Conservation (phyloP, 345 rosid genomes). For the Fremontodendron californicum region DNA sequence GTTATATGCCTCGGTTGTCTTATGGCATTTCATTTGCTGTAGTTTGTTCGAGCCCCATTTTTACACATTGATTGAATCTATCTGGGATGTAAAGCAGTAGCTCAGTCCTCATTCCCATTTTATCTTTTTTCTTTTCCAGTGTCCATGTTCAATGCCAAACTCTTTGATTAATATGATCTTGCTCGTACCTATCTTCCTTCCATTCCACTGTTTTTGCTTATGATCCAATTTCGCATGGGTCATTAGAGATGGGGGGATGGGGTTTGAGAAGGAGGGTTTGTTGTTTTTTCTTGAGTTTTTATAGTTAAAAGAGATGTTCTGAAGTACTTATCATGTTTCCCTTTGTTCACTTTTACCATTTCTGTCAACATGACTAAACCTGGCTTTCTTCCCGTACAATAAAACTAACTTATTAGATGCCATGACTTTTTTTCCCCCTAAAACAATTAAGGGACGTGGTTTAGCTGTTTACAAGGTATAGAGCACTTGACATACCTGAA, state of each 20-base stretch:
- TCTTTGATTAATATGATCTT: background rate
- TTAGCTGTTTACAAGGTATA: background rate
- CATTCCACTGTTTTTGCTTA: background rate
- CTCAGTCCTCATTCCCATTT: background rate
- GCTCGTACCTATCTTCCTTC: background rate
- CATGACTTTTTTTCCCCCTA: background rate
- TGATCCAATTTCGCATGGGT: background rate
- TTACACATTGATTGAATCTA: background rate
- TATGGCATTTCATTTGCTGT: background rate
- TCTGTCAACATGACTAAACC: background rate
- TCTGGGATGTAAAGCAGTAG: background rate
- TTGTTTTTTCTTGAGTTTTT: background rate
- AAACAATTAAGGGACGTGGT: background rate
- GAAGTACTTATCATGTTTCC: background rate
- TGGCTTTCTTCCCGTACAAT: background rate
- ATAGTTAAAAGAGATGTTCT: background rate
- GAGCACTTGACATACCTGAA: background rate
- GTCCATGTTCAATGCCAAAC: background rate
- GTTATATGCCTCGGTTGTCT: background rate
- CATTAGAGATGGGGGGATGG: background rate
- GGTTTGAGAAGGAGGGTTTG: background rate
- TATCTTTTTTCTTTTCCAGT: background rate
- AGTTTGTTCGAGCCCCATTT: background rate
- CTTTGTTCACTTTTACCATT: background rate
- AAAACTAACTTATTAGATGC: background rate